Percentiles rank a stretch among this genome's conserved stretches.
Evolutionary conservation across 192 early-diverging fungal species (phyloP).

Genomic region (Coemansia sp.): DNA sequence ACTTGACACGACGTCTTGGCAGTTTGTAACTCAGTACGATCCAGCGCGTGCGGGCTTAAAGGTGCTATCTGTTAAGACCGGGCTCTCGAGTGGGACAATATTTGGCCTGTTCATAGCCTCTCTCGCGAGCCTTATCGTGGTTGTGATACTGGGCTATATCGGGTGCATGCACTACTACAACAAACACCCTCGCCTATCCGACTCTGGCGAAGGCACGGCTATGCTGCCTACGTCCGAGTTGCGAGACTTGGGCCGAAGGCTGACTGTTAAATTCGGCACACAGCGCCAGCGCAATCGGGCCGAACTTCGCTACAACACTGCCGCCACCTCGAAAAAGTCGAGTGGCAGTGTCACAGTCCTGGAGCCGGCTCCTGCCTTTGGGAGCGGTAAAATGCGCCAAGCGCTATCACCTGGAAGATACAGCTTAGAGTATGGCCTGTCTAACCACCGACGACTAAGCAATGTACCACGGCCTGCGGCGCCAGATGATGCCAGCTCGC

Average conservation of each 20-base stretch:
- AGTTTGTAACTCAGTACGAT: slow-evolving; percentile 37
- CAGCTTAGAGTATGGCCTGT: slow-evolving; percentile 9
- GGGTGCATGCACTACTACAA: slow-evolving; percentile 46
- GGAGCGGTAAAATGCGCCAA: slow-evolving; percentile 4
- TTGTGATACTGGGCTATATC: slow-evolving; percentile 36
- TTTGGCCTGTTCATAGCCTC: slow-evolving; percentile 47
- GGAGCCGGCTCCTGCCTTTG: background rate
- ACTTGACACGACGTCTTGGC: slow-evolving; percentile 40
- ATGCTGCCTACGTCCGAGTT: slow-evolving; percentile 41
- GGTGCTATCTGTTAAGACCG: slow-evolving; percentile 17
- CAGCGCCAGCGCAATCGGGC: slow-evolving; percentile 12
- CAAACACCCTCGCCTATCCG: slow-evolving; percentile 34
- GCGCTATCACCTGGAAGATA: background rate
- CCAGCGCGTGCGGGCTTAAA: slow-evolving; percentile 26
- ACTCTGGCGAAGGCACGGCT: slow-evolving; percentile 17
- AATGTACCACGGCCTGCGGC: background rate
- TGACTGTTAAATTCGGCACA: slow-evolving; percentile 28
- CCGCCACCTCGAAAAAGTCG: background rate
- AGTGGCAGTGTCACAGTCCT: background rate
- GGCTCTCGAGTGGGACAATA: slow-evolving; percentile 40
- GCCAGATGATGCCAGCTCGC: slow-evolving; percentile 17
- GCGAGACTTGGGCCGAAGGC: slow-evolving; percentile 31
- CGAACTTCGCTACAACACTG: background rate
- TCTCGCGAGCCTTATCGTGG: slow-evolving; percentile 24
- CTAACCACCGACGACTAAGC: slow-evolving; percentile 8